Evolutionary conservation across 257 asterid species (phyloP), one percentile per base, ranked within the genome.

Genomic region (Lycium barbarum): DNA sequence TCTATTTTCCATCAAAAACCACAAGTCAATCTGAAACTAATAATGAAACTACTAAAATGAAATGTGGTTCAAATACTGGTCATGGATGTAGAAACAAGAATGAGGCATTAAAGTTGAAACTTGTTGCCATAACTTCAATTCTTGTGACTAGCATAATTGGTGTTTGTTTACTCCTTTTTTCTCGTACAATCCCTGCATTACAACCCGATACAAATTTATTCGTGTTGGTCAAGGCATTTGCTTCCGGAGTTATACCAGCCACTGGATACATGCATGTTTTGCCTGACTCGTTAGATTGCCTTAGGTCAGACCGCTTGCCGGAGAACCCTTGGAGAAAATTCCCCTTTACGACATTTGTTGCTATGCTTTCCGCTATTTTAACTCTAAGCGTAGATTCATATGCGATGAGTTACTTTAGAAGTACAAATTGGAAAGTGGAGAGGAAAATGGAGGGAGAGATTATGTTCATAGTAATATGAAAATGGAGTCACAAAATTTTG

Each of bases 241-340:
- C 92, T 3, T 88, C 91, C 0, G 91, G 91, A 4, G 89, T 90
- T 7, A 90, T 90, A 26, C 67, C 88, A 0, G 91, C 91, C 18
- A 88, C 92, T 1, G 91, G 92, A 20, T 90, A 88, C 87, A 88
- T 90, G 90, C 91, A 90, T 38, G 91, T 88, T 7, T 14, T 88
- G 89, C 91, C 92, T 1, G 92, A 90, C 58, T 90, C 90, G 7
- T 87, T 90, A 70, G 85, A 87, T 20, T 63, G 67, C 22, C 84
- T 90, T 3, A 84, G 59, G 40, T 88, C 90, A 9, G 82, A 45
- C 9, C 88, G 92, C 55, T 80, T 90, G 86, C 91, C 92, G 3
- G 87, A 87, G 4, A 65, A 87, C 0, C 92, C 91, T 0, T 90
- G 91, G 92, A 84, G 9, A 70, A 90, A 81, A 9, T 90, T 90